Evolutionary conservation across 2,329 filamentous ascomycete species (phyloP), one percentile per base, ranked within the genome.

Genomic region (Colletotrichum sp.): DNA sequence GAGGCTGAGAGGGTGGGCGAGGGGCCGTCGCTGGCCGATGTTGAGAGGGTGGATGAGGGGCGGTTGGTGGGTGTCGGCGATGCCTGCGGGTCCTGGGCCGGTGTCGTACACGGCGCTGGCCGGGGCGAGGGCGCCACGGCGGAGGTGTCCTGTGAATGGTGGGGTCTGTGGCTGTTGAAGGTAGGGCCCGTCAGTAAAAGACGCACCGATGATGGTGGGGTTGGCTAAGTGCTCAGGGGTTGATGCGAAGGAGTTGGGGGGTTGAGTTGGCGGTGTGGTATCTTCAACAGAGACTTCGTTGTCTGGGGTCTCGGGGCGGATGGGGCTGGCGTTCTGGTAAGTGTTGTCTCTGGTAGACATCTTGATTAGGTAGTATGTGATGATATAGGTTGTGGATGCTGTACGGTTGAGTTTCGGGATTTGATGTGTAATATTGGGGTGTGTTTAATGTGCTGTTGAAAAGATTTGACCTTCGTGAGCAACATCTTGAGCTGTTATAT

Each of bases 321-420:
- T 29, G 8, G 54, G 54, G 24, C 54, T 57, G 3, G 54, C 54
- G 27, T 57, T 57, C 54, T 16, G 54, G 27, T 24, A 24, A 0
- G 21, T 29, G 9, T 24, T 4, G 27, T 57, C 54, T 57, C 24
- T 57, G 21, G 43, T 8, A 12, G 54, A 8, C 54, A 57, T 57
- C 18, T 16, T 57, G 21, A 18, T 12, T 0, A 0, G 8, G 6
- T 9, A 5, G 4, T 24, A 9, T 11, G 54, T 2, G 24, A 57
- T 27, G 2, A 1, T 2, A 3, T 16, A 1, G 0, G 21, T 0
- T 29, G 2, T 0, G 4, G 3, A 29, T n/a, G 24, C 54, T 24
- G 24, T 24, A 3, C 3, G 3, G 24, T 24, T 24, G 24, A 4
- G 3, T 24, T 24, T 51, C 0, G 4, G 3, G 0, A 3, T 51